Percentiles rank a stretch among this genome's conserved stretches.
phyloP scores from a whole-genome alignment of 163 green algal species.

The Chlamydomonas reinhardtii region DNA sequence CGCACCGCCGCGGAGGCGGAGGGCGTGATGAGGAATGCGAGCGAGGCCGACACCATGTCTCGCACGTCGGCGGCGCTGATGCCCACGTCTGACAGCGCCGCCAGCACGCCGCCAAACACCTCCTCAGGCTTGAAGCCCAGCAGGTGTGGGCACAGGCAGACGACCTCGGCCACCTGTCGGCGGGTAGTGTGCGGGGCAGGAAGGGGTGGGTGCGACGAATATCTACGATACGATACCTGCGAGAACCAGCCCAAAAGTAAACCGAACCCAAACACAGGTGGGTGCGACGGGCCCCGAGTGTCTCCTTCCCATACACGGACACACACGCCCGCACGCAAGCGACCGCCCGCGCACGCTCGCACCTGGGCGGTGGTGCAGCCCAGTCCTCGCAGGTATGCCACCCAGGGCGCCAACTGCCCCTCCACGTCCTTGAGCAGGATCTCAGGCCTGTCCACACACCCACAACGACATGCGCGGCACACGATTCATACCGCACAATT shows the following conservation, averaged over 20 bases:
- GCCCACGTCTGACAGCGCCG: slow-evolving; percentile 35
- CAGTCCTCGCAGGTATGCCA: slow-evolving; percentile 46
- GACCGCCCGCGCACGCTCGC: not conserved
- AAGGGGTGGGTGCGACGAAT: too few relatives aligned
- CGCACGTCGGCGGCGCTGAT: slow-evolving; percentile 13
- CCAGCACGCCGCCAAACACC: slow-evolving; percentile 54
- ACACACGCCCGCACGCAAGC: not conserved
- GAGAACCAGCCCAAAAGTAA: too few relatives aligned
- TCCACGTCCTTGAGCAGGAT: slow-evolving; percentile 50
- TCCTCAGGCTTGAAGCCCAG: slow-evolving; percentile 49
- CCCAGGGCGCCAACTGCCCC: slow-evolving; percentile 52
- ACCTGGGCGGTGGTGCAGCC: slow-evolving; percentile 56
- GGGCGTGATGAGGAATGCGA: slow-evolving; percentile 49
- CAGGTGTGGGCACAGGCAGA: slow-evolving; percentile 56
- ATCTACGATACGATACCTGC: not conserved
- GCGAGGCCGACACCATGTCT: slow-evolving; percentile 15
- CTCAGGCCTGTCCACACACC: slow-evolving; percentile 41
- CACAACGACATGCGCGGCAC: too few relatives aligned
- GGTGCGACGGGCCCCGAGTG: too few relatives aligned
- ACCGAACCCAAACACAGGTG: too few relatives aligned
- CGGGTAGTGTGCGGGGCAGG: not conserved
- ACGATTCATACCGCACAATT: too few relatives aligned
- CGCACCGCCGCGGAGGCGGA: slow-evolving; percentile 8
- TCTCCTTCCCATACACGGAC: not conserved
- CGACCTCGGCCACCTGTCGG: slow-evolving; percentile 32